These are phyloP conservation scores for Brettanomyces custersianus DNA, from an alignment of 805 yeast genomes.

Conservation along the genomic window DNA sequence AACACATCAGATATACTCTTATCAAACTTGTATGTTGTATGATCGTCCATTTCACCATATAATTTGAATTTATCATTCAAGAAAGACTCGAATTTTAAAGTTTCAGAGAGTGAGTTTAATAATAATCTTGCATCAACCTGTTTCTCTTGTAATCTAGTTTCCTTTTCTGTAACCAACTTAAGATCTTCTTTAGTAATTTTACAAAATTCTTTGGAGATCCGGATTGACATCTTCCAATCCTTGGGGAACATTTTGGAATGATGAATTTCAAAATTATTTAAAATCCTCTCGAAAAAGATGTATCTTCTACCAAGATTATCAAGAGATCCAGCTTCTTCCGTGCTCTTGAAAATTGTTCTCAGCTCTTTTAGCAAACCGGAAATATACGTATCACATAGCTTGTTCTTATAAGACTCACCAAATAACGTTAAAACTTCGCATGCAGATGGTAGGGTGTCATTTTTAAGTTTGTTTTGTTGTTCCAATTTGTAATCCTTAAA, in stretches of 20 bases:
- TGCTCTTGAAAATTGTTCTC: conserved; percentile 58
- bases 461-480: conserved; percentile 27
- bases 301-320: conserved; percentile 81
- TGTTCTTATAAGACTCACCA: conserved; percentile 46
- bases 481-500: conserved; percentile 62
- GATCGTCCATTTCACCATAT: conserved; percentile 25
- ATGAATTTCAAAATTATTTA: conserved; percentile 45
- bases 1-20: conserved; percentile 54
- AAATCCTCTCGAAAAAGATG: conserved; percentile 66
- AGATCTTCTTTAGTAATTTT: conserved; percentile 62
- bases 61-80: conserved; percentile 56
- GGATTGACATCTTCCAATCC: conserved; percentile 61
- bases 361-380: conserved; percentile 65
- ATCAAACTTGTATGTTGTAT: conserved; percentile 22
- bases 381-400: conserved; percentile 67
- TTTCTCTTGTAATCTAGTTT: conserved; percentile 24
- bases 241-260: conserved; percentile 53
- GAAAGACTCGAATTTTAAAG: conserved; percentile 76
- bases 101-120: conserved; percentile 59
- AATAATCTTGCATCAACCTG: conserved; percentile 53
- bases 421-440: conserved; percentile 64
- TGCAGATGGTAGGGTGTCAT: conserved; percentile 43
- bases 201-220: conserved; percentile 56
- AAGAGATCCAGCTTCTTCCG: conserved; percentile 90
- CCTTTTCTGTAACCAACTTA: conserved; percentile 36